Percentiles rank a stretch among this genome's conserved stretches.
phyloP scores from a whole-genome alignment of 2,329 filamentous ascomycete genomes.

The Periconia sp. region DNA sequence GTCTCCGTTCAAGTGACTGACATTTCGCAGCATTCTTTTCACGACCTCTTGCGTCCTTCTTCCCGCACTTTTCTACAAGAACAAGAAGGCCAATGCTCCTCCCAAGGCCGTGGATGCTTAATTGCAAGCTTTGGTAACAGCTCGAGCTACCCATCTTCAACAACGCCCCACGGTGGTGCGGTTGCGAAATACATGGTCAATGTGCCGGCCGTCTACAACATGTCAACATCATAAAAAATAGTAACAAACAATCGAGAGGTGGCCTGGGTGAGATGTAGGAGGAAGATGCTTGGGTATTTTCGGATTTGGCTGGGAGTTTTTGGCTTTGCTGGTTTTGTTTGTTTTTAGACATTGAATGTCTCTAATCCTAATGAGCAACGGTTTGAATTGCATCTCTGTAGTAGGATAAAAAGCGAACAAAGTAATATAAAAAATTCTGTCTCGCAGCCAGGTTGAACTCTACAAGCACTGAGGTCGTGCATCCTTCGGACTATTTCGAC shows the following conservation, averaged over 20 bases:
- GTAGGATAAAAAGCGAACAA: slow-evolving; percentile 5
- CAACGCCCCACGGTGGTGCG: not conserved
- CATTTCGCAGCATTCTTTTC: slow-evolving; percentile 45
- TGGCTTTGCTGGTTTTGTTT: slow-evolving; percentile 4
- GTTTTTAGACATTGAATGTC: slow-evolving; percentile 37
- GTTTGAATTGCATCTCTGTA: not conserved
- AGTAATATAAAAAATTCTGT: slow-evolving; percentile 5
- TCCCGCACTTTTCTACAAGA: slow-evolving; percentile 54
- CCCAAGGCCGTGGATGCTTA: slow-evolving; percentile 39
- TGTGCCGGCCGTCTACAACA: slow-evolving; percentile 8
- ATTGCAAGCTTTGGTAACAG: not conserved
- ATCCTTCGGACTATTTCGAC: no score
- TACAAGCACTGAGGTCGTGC: no score
- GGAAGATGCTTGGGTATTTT: not conserved
- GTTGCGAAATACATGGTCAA: no score
- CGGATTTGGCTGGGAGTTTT: slow-evolving; percentile 10
- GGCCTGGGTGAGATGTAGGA: not conserved
- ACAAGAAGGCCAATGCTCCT: slow-evolving; percentile 46
- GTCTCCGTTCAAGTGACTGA: slow-evolving; percentile 11
- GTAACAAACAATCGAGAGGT: not conserved
- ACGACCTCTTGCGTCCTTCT: slow-evolving; percentile 48
- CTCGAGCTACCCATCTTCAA: not conserved
- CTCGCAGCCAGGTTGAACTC: no score
- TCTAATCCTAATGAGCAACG: slow-evolving; percentile 32
- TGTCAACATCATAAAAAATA: slow-evolving; percentile 9